phyloP scores from a whole-genome alignment of 1,139 yeast species.

The Candida sp. region DNA sequence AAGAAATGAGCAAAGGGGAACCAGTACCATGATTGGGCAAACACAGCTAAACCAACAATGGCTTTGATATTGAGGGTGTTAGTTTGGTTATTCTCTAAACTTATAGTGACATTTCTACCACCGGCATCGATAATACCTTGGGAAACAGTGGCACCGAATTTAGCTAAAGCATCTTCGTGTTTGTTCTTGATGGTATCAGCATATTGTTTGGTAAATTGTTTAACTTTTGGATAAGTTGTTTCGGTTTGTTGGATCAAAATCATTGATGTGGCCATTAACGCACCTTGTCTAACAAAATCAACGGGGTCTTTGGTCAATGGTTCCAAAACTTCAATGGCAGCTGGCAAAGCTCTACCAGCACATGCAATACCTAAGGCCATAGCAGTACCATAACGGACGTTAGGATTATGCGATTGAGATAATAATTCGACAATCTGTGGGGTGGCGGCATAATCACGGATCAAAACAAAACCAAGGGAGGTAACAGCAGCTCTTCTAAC shows the following conservation, averaged over 20 bases:
- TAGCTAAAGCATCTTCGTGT: conserved; percentile 96
- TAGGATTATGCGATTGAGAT: conserved; percentile 95
- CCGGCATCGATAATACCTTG: conserved; percentile 99
- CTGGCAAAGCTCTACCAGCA: conserved; percentile 88
- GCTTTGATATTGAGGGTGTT: conserved; percentile 90
- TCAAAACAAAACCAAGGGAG: conserved; percentile 87
- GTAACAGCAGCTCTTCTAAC: conserved; percentile 96
- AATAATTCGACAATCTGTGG: conserved; percentile 93
- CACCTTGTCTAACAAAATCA: conserved; percentile 98
- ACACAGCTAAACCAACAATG: conserved; percentile 86
- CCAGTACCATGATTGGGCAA: conserved; percentile 98
- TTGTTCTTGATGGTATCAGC: conserved; percentile 78
- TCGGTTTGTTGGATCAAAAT: conserved; percentile 93
- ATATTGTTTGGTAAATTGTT: conserved; percentile 68
- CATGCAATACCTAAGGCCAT: conserved; percentile 96
- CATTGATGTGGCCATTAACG: conserved; percentile 91
- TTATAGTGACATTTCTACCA: conserved; percentile 96
- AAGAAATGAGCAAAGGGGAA: conserved; percentile 94
- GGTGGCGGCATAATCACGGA: conserved; percentile 89
- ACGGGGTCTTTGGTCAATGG: conserved; percentile 93
- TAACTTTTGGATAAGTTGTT: conserved; percentile 75
- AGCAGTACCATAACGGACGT: conserved; percentile 98
- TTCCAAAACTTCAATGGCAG: conserved; percentile 89
- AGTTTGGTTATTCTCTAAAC: conserved; percentile 85
- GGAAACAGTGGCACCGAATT: conserved; percentile 95